These are phyloP conservation scores for Penicillium macrosclerotiorum DNA, from an alignment of 495 filamentous ascomycete genomes.

Conservation along the genomic window DNA sequence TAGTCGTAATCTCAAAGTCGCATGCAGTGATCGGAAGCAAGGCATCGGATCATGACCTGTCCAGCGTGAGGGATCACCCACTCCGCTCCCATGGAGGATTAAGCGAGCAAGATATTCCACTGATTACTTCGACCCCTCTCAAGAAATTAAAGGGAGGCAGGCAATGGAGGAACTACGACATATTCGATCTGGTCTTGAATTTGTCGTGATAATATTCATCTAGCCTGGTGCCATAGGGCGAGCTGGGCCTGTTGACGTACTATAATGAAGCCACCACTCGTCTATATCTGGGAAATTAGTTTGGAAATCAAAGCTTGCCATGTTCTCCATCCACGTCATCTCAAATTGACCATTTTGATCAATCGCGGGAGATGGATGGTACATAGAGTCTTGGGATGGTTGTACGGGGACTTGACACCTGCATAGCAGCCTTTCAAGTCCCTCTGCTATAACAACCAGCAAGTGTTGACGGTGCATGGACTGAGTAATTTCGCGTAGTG, in stretches of 20 bases:
- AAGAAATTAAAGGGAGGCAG: not conserved
- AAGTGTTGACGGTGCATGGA: slow-evolving; percentile 29
- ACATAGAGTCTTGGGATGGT: slow-evolving; percentile 1
- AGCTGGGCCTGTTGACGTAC: slow-evolving; percentile 10
- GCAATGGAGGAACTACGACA: slow-evolving; percentile 33
- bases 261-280: slow-evolving; percentile 29
- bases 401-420: slow-evolving; percentile 19
- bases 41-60: slow-evolving; percentile 29
- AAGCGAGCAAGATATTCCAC: slow-evolving; percentile 29
- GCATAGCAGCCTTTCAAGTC: slow-evolving; percentile 19
- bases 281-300: slow-evolving; percentile 25
- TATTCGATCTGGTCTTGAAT: slow-evolving; percentile 35
- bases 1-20: slow-evolving; percentile 29
- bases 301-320: slow-evolving; percentile 32
- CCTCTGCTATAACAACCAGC: slow-evolving; percentile 26
- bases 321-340: slow-evolving; percentile 30
- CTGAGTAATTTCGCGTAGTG: slow-evolving; percentile 22
- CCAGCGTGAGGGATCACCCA: slow-evolving; percentile 23
- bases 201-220: slow-evolving; percentile 6
- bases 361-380: slow-evolving; percentile 10
- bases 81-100: slow-evolving; percentile 36
- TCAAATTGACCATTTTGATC: slow-evolving; percentile 17
- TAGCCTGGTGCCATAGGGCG: not conserved
- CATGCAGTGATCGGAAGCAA: slow-evolving; percentile 30
- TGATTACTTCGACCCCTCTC: slow-evolving; percentile 26